phyloP scores from a whole-genome alignment of 331 rosid species.

The Prunus yedoensis region DNA sequence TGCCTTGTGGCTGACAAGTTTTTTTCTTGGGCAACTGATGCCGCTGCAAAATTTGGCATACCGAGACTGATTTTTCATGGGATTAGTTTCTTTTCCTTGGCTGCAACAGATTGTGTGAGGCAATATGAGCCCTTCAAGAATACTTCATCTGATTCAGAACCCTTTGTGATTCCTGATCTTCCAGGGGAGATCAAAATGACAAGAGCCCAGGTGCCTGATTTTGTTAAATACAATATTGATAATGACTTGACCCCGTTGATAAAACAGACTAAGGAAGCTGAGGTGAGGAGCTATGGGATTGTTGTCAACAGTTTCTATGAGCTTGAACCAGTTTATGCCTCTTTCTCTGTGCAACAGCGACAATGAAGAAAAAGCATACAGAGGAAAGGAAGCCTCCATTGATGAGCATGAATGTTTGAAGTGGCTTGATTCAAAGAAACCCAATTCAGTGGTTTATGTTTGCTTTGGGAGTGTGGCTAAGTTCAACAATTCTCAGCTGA shows the following conservation, averaged over 20 bases:
- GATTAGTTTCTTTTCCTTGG: conserved; percentile 31
- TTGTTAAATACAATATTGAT: no score
- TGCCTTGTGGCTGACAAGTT: conserved; percentile 46
- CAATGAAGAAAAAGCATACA: not conserved
- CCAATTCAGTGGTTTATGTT: conserved; percentile 10
- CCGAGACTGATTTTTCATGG: conserved; percentile 52
- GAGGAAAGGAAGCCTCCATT: not conserved
- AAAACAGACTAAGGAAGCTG: not conserved
- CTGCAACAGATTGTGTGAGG: conserved; percentile 21
- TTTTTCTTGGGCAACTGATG: conserved; percentile 46
- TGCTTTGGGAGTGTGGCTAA: conserved; percentile 26
- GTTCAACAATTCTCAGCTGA: conserved; percentile 22
- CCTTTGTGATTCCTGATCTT: conserved; percentile 35
- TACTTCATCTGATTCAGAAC: conserved; percentile 32
- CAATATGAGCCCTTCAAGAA: conserved; percentile 27
- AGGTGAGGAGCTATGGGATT: not conserved
- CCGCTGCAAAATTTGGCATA: conserved; percentile 42
- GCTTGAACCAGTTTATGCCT: no score
- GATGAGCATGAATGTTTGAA: conserved; percentile 12
- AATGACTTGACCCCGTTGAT: no score
- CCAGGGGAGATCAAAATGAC: conserved; percentile 29
- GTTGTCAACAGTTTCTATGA: no score
- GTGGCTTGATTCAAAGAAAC: conserved; percentile 25
- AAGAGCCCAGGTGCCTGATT: not conserved
- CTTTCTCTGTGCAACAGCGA: not conserved